phyloP scores from a whole-genome alignment of 805 yeast species.

The Yarrowia phangngaensis region DNA sequence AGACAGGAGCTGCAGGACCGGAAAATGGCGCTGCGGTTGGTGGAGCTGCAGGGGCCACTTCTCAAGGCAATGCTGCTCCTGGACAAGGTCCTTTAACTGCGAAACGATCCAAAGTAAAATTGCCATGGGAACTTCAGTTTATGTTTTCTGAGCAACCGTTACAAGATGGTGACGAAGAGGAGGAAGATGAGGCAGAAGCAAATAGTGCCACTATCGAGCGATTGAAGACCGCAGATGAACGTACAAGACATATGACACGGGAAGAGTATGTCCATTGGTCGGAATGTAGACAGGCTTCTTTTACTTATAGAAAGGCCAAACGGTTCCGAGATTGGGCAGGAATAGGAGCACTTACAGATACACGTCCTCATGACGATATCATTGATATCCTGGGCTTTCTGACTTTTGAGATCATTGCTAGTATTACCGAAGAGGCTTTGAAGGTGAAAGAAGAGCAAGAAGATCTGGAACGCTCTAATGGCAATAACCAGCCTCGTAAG shows the following conservation, averaged over 20 bases:
- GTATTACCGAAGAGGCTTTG: slow-evolving; percentile 87
- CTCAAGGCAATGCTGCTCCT: neutral
- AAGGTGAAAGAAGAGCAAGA: slow-evolving; percentile 70
- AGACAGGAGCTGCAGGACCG: slow-evolving; percentile 44
- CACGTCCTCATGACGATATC: slow-evolving; percentile 93
- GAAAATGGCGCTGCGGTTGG: slow-evolving; percentile 1
- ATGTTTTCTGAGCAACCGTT: slow-evolving; percentile 90
- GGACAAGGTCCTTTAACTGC: slow-evolving; percentile 31
- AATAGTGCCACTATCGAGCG: slow-evolving; percentile 82
- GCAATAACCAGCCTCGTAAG: slow-evolving; percentile 41
- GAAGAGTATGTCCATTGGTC: slow-evolving; percentile 99
- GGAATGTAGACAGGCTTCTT: slow-evolving; percentile 95
- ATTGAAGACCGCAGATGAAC: slow-evolving; percentile 86
- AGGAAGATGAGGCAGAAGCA: slow-evolving; percentile 88
- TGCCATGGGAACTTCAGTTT: slow-evolving; percentile 94
- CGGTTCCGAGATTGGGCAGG: slow-evolving; percentile 97
- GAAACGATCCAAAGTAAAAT: slow-evolving; percentile 71
- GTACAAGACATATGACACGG: slow-evolving; percentile 89
- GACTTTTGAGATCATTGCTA: slow-evolving; percentile 95
- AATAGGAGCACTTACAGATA: slow-evolving; percentile 73
- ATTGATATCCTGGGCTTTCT: slow-evolving; percentile 91
- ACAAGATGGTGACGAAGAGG: slow-evolving; percentile 62
- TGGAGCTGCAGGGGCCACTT: slow-evolving; percentile 1
- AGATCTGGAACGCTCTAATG: slow-evolving; percentile 48
- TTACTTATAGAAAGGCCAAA: slow-evolving; percentile 91